Evolutionary conservation across 345 rosid species (phyloP).

Genomic region (Aquilaria sinensis): DNA sequence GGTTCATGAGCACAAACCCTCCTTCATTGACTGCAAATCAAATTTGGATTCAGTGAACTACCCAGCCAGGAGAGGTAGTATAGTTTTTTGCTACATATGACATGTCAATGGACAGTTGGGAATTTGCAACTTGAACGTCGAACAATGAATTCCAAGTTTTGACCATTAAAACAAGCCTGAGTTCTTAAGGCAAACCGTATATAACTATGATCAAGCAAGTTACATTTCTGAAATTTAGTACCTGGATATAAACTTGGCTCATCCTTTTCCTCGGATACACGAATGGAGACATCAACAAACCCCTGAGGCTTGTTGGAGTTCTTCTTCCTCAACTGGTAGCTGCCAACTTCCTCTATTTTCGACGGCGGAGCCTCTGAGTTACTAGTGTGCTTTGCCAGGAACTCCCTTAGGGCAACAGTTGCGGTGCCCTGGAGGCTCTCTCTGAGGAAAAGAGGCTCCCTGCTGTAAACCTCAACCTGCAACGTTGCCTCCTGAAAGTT

Average conservation of each 20-base stretch:
- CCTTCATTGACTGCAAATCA: conserved; percentile 39
- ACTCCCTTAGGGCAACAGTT: conserved; percentile 62
- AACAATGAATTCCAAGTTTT: no score
- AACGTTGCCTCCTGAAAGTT: conserved; percentile 35
- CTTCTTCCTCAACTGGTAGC: conserved; percentile 72
- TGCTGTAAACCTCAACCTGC: conserved; percentile 69
- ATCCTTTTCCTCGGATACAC: conserved; percentile 43
- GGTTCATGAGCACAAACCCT: conserved; percentile 39
- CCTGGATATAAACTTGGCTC: conserved; percentile 34
- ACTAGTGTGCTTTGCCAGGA: conserved; percentile 35
- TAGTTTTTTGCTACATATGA: not conserved
- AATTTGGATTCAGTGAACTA: conserved; percentile 2
- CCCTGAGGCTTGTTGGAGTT: conserved; percentile 67
- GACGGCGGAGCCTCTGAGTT: conserved; percentile 25
- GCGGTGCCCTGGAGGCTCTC: conserved; percentile 76
- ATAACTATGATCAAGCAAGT: no score
- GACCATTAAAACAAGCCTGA: no score
- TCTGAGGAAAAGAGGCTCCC: conserved; percentile 83
- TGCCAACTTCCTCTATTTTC: conserved; percentile 50
- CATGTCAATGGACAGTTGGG: not conserved
- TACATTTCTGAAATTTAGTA: conserved; percentile 7
- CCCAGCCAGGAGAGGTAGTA: no score
- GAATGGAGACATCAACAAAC: conserved; percentile 71
- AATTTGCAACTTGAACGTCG: not conserved
- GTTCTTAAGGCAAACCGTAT: no score